Conservation (phyloP, 805 yeast species). For the Ogataea glucozyma region DNA sequence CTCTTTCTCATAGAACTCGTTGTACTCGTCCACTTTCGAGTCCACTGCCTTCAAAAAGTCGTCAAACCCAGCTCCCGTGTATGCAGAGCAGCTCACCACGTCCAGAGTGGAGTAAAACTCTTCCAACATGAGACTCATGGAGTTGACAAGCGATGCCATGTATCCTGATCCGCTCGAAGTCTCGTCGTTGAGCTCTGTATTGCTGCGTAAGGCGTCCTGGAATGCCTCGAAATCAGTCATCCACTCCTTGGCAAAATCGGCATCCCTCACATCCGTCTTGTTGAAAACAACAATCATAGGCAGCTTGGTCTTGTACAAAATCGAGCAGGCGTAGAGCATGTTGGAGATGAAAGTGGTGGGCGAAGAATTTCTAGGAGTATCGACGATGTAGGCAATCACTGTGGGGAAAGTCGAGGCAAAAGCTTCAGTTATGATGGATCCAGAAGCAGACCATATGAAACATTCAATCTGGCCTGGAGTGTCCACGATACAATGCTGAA, state of each 20-base stretch:
- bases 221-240: slow-evolving; percentile 94
- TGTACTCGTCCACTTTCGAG: slow-evolving; percentile 82
- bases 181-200: slow-evolving; percentile 65
- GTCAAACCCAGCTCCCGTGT: slow-evolving; percentile 92
- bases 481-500: slow-evolving; percentile 79
- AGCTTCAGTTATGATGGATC: slow-evolving; percentile 93
- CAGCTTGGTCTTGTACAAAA: slow-evolving; percentile 88
- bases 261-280: slow-evolving; percentile 85
- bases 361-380: slow-evolving; percentile 90
- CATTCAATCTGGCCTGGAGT: slow-evolving; percentile 99
- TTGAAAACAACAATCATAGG: slow-evolving; percentile 97
- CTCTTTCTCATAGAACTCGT: slow-evolving; percentile 79
- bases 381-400: slow-evolving; percentile 91
- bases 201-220: slow-evolving; percentile 71
- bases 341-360: slow-evolving; percentile 98
- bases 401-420: slow-evolving; percentile 96
- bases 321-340: slow-evolving; percentile 97
- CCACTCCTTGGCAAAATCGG: slow-evolving; percentile 92
- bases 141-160: slow-evolving; percentile 90
- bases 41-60: slow-evolving; percentile 86
- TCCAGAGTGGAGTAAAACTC: slow-evolving; percentile 93
- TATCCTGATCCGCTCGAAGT: slow-evolving; percentile 73
- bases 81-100: slow-evolving; percentile 88
- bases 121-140: slow-evolving; percentile 94
- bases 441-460: slow-evolving; percentile 98